Evolutionary conservation across 2,329 filamentous ascomycete species (phyloP).

Genomic region (Thielaviopsis cerberus): DNA sequence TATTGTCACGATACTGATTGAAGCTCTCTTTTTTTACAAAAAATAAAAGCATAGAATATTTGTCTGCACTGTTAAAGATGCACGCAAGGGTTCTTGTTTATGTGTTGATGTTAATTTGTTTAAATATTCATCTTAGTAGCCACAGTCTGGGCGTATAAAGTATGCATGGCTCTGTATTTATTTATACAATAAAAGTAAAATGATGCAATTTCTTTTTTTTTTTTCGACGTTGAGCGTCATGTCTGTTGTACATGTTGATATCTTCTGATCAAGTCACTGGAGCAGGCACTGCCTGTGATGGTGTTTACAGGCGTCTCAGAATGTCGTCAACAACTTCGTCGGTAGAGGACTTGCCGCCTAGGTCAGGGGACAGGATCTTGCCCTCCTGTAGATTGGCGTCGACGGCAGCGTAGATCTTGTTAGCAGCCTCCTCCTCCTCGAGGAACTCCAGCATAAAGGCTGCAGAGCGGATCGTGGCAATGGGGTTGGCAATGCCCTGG

Average conservation of each 20-base stretch:
- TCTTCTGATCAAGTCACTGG: too few relatives aligned
- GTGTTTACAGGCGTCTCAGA: constrained; percentile 52
- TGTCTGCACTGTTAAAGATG: not conserved
- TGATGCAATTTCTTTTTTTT: not conserved
- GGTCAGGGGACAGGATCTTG: constrained; percentile 65
- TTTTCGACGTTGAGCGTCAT: not conserved
- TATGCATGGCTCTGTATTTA: not conserved
- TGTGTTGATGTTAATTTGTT: not conserved
- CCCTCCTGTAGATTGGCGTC: constrained; percentile 78
- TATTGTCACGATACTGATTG: constrained; percentile 10
- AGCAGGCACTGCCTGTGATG: too few relatives aligned
- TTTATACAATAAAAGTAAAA: not conserved
- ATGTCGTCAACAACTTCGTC: constrained; percentile 77
- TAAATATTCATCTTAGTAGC: not conserved
- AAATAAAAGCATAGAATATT: not conserved
- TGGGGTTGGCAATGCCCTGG: constrained; percentile 81
- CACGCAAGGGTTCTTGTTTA: not conserved
- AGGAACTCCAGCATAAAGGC: constrained; percentile 95
- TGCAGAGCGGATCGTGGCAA: constrained; percentile 78
- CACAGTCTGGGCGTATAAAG: not conserved
- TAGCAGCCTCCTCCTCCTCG: constrained; percentile 68
- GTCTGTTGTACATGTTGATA: not conserved
- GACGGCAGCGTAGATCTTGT: constrained; percentile 76
- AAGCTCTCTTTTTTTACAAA: not conserved
- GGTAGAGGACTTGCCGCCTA: constrained; percentile 74